Evolutionary conservation across 345 rosid species (phyloP), one percentile per base, ranked within the genome.

Genomic region (Noccaea caerulescens): DNA sequence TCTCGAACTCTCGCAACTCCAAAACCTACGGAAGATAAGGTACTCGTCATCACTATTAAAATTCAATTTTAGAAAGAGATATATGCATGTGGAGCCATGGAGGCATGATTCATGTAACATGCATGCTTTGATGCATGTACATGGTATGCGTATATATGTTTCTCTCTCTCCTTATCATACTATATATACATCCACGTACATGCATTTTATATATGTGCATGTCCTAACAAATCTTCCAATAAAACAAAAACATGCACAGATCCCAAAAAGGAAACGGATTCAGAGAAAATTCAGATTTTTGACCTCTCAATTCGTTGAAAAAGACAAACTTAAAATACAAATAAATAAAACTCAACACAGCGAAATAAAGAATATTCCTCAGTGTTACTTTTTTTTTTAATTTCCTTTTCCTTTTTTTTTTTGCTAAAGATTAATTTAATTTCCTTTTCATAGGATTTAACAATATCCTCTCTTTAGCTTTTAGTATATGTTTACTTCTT

Each of bases 21-120:
- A 3, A 84, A 83, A 77, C 65, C 84, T 55, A 38, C 82, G 45
- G 90, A 84, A 34, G 98, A 93, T 61, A 93, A 93, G 98, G 98
- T 91, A 47, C 64, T 79, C 62, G 63, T 51, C 44, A 70, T 72
- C 20, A 37, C 18, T 27, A 45, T 73, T 45, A 34, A 32, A 41
- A 9, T 66, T 79, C 44, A 52, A 72, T 12, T 18, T 32, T 66
- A 42, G 59, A 23, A 55, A 63, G 47, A 43, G 47, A 55, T 46
- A 64, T 55, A 52, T 55, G 36, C 51, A 72, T 56, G 50, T 55
- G 50, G 11, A 64, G 14, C 3, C 30, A 27, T 27, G 4, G 11
- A 64, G 14, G 30, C 30, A 27, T 3, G 4, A 2, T 4, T 57
- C 68, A 67, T 74, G 68, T 51, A 34, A 43, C 34, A 36, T 74